A percentile compares a stretch with the other conserved stretches of the same genome.
Evolutionary conservation across 768 basidiomycete genomes (phyloP).

Genomic region (Termitomyces sp.): DNA sequence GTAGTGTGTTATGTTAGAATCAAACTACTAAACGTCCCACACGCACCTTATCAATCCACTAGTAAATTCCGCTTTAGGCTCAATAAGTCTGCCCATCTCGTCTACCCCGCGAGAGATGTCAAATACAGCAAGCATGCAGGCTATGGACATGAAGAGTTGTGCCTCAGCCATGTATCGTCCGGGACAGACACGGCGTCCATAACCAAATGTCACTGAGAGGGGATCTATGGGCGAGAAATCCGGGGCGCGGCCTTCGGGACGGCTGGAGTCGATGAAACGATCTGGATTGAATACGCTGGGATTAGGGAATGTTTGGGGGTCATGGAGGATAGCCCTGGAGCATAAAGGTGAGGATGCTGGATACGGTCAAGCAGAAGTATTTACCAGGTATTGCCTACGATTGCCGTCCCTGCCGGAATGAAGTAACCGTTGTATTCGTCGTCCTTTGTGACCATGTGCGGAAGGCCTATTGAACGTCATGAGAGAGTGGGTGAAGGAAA

Average conservation of each 20-base stretch:
- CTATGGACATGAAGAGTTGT: conserved; percentile 39
- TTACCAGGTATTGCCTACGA: conserved; percentile 39
- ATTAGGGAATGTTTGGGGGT: conserved; percentile 38
- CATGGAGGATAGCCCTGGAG: conserved; percentile 44
- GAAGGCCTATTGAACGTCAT: conserved; percentile 18
- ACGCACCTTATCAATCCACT: conserved; percentile 40
- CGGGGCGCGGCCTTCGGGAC: conserved; percentile 15
- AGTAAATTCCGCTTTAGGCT: conserved; percentile 28
- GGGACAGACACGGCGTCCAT: conserved; percentile 41
- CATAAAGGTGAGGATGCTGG: not conserved
- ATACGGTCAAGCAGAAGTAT: not conserved
- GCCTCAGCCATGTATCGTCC: conserved; percentile 40
- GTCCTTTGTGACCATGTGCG: conserved; percentile 32
- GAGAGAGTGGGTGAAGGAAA: not conserved
- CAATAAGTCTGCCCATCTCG: conserved; percentile 24
- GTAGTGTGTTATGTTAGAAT: not conserved
- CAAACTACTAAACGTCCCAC: not conserved
- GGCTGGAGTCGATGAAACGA: conserved; percentile 29
- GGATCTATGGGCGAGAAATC: conserved; percentile 27
- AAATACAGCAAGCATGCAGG: conserved; percentile 36
- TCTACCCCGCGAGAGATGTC: conserved; percentile 32
- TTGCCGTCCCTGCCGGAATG: conserved; percentile 39
- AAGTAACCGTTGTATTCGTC: conserved; percentile 37
- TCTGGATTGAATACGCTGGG: conserved; percentile 45
- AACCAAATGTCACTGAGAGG: conserved; percentile 34